Conservation (phyloP, 306 rosid species). For the Cicer yamashitae region DNA sequence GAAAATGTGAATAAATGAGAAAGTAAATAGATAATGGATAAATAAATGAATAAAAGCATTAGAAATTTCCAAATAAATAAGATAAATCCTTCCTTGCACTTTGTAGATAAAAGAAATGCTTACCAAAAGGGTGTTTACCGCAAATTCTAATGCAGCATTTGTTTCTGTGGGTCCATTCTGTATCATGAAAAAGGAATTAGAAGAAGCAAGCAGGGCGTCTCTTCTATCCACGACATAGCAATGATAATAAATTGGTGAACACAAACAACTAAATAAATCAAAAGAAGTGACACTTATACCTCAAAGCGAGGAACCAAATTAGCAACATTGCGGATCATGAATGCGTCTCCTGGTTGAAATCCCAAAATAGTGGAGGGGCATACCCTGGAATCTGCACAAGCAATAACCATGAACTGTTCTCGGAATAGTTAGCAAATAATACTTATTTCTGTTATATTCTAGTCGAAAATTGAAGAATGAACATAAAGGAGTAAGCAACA, state of each 20-base stretch:
- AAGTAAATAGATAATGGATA: conserved; percentile 4
- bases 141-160: conserved; percentile 91
- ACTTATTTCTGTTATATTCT: conserved; percentile 17
- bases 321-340: conserved; percentile 84
- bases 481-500: conserved; percentile 33
- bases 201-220: conserved; percentile 11
- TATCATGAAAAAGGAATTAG: conserved; percentile 40
- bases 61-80: conserved; percentile 13
- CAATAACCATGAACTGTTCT: conserved; percentile 93
- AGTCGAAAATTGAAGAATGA: conserved; percentile 26
- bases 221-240: conserved; percentile 24
- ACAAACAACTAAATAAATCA: conserved; percentile 32
- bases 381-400: conserved; percentile 99
- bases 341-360: conserved; percentile 96
- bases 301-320: conserved; percentile 89
- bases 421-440: conserved; percentile 55
- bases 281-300: conserved; percentile 52
- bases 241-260: conserved; percentile 1
- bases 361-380: conserved; percentile 90
- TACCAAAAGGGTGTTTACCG: conserved; percentile 82
- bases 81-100: conserved; percentile 24
- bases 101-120: conserved; percentile 38
- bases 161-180: conserved; percentile 93
- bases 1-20: neutral
- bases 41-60: conserved; percentile 17